phyloP scores from a whole-genome alignment of 345 rosid genomes.

The Acer negundo region DNA sequence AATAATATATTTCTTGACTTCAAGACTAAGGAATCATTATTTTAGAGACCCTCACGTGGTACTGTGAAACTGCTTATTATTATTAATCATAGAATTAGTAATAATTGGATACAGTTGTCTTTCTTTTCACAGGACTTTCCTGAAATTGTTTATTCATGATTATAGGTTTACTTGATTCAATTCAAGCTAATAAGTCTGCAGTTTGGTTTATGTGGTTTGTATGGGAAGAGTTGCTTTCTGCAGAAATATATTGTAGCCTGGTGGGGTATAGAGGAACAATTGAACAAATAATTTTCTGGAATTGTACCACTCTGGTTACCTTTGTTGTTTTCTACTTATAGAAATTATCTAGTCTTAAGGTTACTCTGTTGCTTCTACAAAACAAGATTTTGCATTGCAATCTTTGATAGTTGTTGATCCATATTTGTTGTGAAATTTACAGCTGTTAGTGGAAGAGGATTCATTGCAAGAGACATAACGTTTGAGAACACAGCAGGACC shows the following conservation, averaged over 20 bases:
- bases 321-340: not conserved
- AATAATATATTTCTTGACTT: not conserved
- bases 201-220: too few relatives aligned
- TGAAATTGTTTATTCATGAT: too few relatives aligned
- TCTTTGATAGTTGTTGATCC: not conserved
- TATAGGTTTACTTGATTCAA: too few relatives aligned
- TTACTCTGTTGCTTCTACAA: not conserved
- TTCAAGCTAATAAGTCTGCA: too few relatives aligned
- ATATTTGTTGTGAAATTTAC: conserved; percentile 23
- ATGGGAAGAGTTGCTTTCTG: too few relatives aligned
- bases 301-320: not conserved
- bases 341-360: not conserved
- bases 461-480: conserved; percentile 73
- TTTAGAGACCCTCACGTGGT: not conserved
- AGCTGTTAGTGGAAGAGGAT: conserved; percentile 91
- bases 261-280: too few relatives aligned
- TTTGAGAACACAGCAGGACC: conserved; percentile 91
- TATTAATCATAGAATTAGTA: too few relatives aligned
- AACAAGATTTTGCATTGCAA: not conserved
- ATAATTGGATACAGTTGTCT: too few relatives aligned
- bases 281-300: too few relatives aligned
- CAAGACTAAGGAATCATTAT: not conserved
- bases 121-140: too few relatives aligned
- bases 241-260: too few relatives aligned
- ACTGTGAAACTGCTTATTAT: not conserved